Base-by-base conservation (phyloP, 179 eudicot species). In the Patellifolia procumbens region DNA sequence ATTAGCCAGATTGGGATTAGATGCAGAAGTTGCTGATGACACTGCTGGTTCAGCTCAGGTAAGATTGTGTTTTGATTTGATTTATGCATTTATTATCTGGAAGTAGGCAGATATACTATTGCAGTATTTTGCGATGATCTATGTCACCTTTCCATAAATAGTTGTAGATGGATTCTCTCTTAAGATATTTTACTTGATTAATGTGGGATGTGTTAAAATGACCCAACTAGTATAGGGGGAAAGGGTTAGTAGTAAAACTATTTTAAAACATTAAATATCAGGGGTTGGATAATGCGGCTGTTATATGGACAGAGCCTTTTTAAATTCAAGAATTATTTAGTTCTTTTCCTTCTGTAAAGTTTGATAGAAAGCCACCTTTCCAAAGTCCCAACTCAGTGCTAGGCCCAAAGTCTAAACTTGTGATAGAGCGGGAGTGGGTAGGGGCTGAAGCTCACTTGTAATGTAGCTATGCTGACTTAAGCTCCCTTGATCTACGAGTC, bases 31-130 rank as follows among this genome's bases (percentile, higher is more conserved):
- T 45, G 91, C 84, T 63, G 90, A 89, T 76, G 98, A 94, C 81
- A 94, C 98, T 74, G 98, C 98, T 76, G 97, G 96, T 76, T 91
- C 96, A 71, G 98, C 98, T 34, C 80, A 93, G 89, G 98, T 93
- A 80, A 43, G 69, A 55, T 24, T 66, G 22, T 2, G 20, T 43
- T 61, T 8, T 61, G 1, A 17, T 13, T 43, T 24, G 20, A 17
- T 15, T 64, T 64, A 2, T n/a, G 0, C 51, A 2, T 13, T 26
- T 5, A 16, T 32, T 43, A 22, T 3, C 11, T 35, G 1, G 46
- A 17, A 32, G 22, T 17, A 61, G 5, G 15, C 20, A 20, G 60
- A 55, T 28, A 53, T 53, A 53, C 58, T 61, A 61, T 51, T 51
- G 56, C n/a, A n/a, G n/a, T n/a, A n/a, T 32, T 61, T 7, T 61